phyloP scores from a whole-genome alignment of 257 asterid genomes.

The Fraxinus cuspidata region DNA sequence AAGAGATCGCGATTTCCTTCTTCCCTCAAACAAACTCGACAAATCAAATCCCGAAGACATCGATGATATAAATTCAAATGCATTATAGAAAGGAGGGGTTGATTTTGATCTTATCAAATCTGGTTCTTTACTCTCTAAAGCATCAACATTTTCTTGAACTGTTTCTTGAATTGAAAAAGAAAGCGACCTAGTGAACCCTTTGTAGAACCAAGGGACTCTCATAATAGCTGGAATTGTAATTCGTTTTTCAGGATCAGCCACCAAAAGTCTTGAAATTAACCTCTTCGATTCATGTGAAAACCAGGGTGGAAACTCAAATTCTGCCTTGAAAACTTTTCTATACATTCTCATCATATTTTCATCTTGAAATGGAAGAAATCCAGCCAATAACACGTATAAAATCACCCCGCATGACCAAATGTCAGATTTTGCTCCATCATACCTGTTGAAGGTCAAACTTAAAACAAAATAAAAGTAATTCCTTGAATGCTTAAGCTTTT shows the following conservation, averaged over 20 bases:
- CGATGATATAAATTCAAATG: constrained; percentile 78
- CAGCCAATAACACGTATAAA: constrained; percentile 68
- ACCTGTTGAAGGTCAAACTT: neutral
- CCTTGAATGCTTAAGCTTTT: no score
- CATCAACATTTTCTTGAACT: constrained; percentile 17
- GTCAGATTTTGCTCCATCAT: constrained; percentile 76
- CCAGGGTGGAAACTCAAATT: constrained; percentile 72
- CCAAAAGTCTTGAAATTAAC: constrained; percentile 58
- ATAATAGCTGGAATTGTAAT: constrained; percentile 53
- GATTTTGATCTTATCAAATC: constrained; percentile 46
- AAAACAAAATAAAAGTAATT: neutral
- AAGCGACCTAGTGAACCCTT: constrained; percentile 39
- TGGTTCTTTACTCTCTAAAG: constrained; percentile 20
- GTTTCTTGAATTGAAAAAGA: constrained; percentile 40
- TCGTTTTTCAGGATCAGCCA: constrained; percentile 63
- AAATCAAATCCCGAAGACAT: constrained; percentile 87
- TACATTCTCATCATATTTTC: constrained; percentile 79
- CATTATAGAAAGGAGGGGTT: constrained; percentile 68
- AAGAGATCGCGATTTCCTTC: constrained; percentile 51
- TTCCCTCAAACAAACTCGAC: constrained; percentile 54
- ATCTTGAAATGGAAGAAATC: constrained; percentile 71
- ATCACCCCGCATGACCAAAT: constrained; percentile 94
- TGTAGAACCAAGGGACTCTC: constrained; percentile 64
- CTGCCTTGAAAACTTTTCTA: constrained; percentile 66
- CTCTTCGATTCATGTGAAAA: constrained; percentile 57